These are phyloP conservation scores for Nannochloropsis salina DNA, from an alignment of 108 stramenopile species.

Conservation along the genomic window DNA sequence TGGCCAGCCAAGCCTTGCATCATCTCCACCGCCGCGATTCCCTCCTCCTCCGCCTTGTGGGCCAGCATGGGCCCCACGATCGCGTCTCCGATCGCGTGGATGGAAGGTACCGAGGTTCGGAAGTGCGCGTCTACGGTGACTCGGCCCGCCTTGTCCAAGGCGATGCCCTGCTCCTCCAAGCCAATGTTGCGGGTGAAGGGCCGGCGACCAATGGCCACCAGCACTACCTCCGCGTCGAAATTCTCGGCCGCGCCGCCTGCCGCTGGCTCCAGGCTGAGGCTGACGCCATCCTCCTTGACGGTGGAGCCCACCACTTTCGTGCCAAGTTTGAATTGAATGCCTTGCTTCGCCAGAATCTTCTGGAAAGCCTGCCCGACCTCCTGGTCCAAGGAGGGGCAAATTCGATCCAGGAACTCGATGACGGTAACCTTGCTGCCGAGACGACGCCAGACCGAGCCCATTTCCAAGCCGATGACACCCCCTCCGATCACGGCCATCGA, in stretches of 20 bases:
- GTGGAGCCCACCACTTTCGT: conserved; percentile 86
- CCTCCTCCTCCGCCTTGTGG: conserved; percentile 99
- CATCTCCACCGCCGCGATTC: conserved; percentile 90
- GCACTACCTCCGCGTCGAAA: conserved; percentile 78
- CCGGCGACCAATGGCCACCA: conserved; percentile 97
- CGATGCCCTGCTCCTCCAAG: conserved; percentile 86
- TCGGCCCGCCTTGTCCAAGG: conserved; percentile 87
- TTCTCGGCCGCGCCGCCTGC: conserved; percentile 70
- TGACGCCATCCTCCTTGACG: conserved; percentile 73
- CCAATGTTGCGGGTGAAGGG: conserved; percentile 95
- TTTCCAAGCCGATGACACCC: conserved; percentile 98
- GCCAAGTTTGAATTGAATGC: conserved; percentile 89
- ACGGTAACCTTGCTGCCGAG: conserved; percentile 92
- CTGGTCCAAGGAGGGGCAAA: conserved; percentile 87
- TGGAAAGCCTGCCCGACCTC: conserved; percentile 94
- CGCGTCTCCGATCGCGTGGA: conserved; percentile 95
- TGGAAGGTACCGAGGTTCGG: conserved; percentile 77
- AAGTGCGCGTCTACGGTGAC: conserved; percentile 96
- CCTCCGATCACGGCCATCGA: conserved; percentile 93
- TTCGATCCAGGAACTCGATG: conserved; percentile 93
- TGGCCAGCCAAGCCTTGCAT: conserved; percentile 97
- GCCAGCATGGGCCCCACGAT: conserved; percentile 99
- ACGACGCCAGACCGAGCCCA: conserved; percentile 97
- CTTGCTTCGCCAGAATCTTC: conserved; percentile 92
- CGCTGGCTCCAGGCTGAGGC: conserved; percentile 79